Base-by-base conservation (phyloP, 805 yeast species). In the Dipodascus albidus region DNA sequence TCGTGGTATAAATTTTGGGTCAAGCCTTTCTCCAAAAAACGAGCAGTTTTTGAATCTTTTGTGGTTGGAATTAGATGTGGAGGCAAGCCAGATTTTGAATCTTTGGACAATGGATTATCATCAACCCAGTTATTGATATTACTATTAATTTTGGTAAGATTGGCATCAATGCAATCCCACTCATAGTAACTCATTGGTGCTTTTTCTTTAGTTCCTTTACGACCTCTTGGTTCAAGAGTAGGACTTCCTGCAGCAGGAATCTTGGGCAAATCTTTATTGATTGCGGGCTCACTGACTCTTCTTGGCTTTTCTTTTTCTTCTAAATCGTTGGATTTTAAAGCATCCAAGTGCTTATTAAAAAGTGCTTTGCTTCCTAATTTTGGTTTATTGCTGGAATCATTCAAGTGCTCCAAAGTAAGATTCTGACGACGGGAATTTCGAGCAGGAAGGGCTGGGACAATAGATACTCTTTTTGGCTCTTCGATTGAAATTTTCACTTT, bases 141-240 rank as follows among this genome's bases (percentile, higher is more conserved):
- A 17, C 20, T 38, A 17, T 14, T 17, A 19, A 38, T 38, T 38
- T 38, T 38, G 20, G 17, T 38, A 4, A 38, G n/a, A 38, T 38
- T 38, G 17, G 44, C 44, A 38, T 38, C 44, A 38, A 38, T 38
- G 15, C 44, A 38, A 38, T 38, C n/a, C 44, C 44, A 38, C 20
- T 38, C 44, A 38, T 38, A 38, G 15, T 38, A 38, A 38, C 44
- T 38, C 44, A 38, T 38, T 11, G 44, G 44, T 6, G 44, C 14
- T 6, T 38, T 38, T 4, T 38, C 44, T n/a, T 4, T 38, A 4
- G 3, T 38, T n/a, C 44, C 44, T 14, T 38, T 38, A n/a, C 44
- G 17, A 11, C 44, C 44, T 38, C 44, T 38, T 4, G 15, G 44
- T 14, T 38, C 20, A 38, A 4, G 4, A 11, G 44, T 4, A 38